Evolutionary conservation across 2,329 filamentous ascomycete species (phyloP).

Genomic region (Claviceps humidiphila): DNA sequence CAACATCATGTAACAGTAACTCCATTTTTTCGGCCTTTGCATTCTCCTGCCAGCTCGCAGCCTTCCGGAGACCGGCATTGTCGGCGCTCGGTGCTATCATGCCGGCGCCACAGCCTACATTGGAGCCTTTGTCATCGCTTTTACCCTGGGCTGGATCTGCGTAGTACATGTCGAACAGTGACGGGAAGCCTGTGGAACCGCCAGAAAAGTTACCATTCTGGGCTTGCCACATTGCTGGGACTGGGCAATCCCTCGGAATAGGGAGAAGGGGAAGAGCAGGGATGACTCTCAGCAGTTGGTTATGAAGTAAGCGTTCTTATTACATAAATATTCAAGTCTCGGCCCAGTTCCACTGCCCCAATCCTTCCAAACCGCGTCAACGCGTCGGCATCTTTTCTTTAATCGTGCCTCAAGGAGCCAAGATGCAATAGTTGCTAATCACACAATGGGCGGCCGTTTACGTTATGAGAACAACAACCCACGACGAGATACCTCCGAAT

Average conservation of each 20-base stretch:
- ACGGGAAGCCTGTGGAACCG: constrained; percentile 1
- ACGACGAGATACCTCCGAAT: too few relatives aligned
- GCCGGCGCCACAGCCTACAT: neutral
- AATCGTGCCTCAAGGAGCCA: too few relatives aligned
- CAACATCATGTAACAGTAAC: too few relatives aligned
- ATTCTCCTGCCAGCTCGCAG: neutral
- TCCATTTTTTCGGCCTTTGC: too few relatives aligned
- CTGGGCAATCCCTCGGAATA: neutral
- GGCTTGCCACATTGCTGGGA: constrained; percentile 5
- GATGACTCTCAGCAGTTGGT: neutral
- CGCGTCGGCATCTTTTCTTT: too few relatives aligned
- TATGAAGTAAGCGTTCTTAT: too few relatives aligned
- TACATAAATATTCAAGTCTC: too few relatives aligned
- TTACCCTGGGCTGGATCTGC: constrained; percentile 1
- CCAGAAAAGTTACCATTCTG: constrained; percentile 2
- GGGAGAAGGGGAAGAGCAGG: neutral
- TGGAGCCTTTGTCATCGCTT: neutral
- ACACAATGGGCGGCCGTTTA: too few relatives aligned
- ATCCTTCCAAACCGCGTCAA: too few relatives aligned
- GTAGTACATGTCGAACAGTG: neutral
- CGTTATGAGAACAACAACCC: too few relatives aligned
- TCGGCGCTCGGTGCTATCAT: neutral
- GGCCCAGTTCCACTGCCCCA: too few relatives aligned
- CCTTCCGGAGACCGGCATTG: neutral
- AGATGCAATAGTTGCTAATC: too few relatives aligned